Conservation (phyloP, 495 filamentous ascomycete genomes). For the Amorphotheca resinae region DNA sequence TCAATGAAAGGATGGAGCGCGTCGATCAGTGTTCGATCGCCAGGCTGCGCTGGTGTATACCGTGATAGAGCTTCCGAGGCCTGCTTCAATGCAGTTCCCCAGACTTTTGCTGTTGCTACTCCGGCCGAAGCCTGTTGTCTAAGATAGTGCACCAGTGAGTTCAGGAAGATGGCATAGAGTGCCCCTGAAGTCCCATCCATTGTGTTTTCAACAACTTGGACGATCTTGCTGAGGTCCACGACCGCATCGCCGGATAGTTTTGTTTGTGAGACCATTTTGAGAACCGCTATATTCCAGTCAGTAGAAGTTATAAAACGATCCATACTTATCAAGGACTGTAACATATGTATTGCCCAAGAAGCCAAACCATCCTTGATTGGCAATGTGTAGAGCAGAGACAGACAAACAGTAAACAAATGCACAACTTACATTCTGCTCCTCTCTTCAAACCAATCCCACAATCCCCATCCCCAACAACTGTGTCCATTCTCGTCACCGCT, state of each 20-base stretch:
- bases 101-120: slow-evolving; percentile 42
- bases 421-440: slow-evolving; percentile 62
- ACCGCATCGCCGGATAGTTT: slow-evolving; percentile 55
- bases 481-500: slow-evolving; percentile 79
- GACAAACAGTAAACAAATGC: neutral
- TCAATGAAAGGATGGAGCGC: slow-evolving; percentile 78
- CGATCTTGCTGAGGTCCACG: slow-evolving; percentile 59
- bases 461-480: slow-evolving; percentile 89
- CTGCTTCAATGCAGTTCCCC: slow-evolving; percentile 60
- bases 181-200: slow-evolving; percentile 98
- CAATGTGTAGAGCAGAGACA: neutral
- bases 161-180: slow-evolving; percentile 91
- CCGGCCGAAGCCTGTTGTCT: slow-evolving; percentile 39
- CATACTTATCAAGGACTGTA: no score
- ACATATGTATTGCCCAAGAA: no score
- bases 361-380: no score
- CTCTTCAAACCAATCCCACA: slow-evolving; percentile 84
- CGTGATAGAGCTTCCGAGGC: slow-evolving; percentile 58
- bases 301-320: no score
- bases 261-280: slow-evolving; percentile 46
- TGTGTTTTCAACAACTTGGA: slow-evolving; percentile 67
- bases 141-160: slow-evolving; percentile 69
- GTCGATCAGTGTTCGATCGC: slow-evolving; percentile 86
- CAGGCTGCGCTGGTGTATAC: slow-evolving; percentile 83
- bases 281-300: slow-evolving; percentile 39